A percentile compares a stretch with the other conserved stretches of the same genome.
phyloP scores from a whole-genome alignment of 2,329 filamentous ascomycete species.

The Fusarium newnesense region DNA sequence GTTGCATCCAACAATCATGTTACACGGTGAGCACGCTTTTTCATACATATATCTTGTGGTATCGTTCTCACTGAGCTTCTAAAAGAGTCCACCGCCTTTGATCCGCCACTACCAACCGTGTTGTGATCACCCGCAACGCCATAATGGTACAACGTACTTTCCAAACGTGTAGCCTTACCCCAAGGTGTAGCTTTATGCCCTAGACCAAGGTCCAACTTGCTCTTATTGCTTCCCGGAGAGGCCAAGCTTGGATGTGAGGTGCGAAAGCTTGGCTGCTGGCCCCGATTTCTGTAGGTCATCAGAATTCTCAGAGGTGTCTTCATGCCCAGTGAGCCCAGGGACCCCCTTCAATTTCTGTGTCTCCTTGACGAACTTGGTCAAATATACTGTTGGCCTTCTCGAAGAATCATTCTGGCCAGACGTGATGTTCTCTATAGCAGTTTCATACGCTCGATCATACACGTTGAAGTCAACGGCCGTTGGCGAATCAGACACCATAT shows the following conservation, averaged over 20 bases:
- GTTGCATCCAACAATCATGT: neutral
- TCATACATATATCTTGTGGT: neutral
- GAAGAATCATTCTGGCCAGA: constrained; percentile 49
- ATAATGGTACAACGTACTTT: neutral
- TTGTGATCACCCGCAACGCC: constrained; percentile 8
- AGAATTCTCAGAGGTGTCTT: neutral
- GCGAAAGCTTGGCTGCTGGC: constrained; percentile 33
- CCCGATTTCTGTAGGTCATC: constrained; percentile 11
- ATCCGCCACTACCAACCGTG: neutral
- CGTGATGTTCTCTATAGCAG: constrained; percentile 78
- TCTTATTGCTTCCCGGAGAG: constrained; percentile 25
- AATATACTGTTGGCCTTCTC: constrained; percentile 57
- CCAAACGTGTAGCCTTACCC: neutral
- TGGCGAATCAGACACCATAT: constrained; percentile 83
- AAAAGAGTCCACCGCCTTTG: constrained; percentile 7
- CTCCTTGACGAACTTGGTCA: constrained; percentile 60
- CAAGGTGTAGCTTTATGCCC: neutral
- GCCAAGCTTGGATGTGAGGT: constrained; percentile 38
- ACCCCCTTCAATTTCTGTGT: constrained; percentile 54
- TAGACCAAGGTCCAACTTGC: neutral
- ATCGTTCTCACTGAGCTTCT: constrained; percentile 4
- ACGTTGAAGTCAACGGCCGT: constrained; percentile 86
- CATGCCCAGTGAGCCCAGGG: constrained; percentile 47
- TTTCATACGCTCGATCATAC: constrained; percentile 86
- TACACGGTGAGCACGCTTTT: neutral